Evolutionary conservation across 495 filamentous ascomycete species (phyloP).

Genomic region (Letharia columbiana): DNA sequence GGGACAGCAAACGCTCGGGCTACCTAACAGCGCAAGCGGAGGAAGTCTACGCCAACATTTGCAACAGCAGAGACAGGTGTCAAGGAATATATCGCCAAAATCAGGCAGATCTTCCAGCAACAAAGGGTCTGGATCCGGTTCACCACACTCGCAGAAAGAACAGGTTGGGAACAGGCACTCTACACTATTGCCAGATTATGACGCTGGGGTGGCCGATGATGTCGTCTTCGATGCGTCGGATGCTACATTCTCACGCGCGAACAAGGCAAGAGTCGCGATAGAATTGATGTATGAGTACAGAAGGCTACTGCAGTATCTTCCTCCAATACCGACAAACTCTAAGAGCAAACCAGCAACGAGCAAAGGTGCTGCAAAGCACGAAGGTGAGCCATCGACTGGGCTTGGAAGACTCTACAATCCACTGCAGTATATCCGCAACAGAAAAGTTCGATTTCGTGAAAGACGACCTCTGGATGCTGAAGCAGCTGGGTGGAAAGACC

Average conservation of each 20-base stretch:
- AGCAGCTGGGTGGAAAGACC: conserved; percentile 66
- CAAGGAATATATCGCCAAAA: conserved; percentile 50
- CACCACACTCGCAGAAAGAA: conserved; percentile 3
- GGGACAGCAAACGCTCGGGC: conserved; percentile 10
- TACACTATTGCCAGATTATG: conserved; percentile 6
- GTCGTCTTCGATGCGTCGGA: conserved; percentile 61
- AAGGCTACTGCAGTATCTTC: conserved; percentile 62
- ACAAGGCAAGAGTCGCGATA: conserved; percentile 68
- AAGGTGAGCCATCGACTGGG: conserved; percentile 3
- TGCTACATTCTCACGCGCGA: conserved; percentile 67
- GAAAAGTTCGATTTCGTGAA: conserved; percentile 68
- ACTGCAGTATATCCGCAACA: conserved; percentile 77
- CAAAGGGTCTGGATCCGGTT: background rate
- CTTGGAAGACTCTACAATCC: conserved; percentile 68
- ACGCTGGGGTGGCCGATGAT: conserved; percentile 15
- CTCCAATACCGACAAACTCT: conserved; percentile 43
- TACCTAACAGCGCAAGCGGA: conserved; percentile 28
- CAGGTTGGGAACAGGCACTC: background rate
- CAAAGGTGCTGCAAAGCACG: conserved; percentile 9
- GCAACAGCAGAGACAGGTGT: conserved; percentile 52
- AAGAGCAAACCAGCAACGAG: conserved; percentile 8
- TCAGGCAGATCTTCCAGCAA: conserved; percentile 15
- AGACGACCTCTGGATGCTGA: conserved; percentile 60
- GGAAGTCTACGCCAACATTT: conserved; percentile 56
- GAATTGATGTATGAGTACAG: conserved; percentile 75